These are phyloP conservation scores for Aphanomyces stellatus DNA, from an alignment of 352 stramenopile genomes.

Conservation along the genomic window DNA sequence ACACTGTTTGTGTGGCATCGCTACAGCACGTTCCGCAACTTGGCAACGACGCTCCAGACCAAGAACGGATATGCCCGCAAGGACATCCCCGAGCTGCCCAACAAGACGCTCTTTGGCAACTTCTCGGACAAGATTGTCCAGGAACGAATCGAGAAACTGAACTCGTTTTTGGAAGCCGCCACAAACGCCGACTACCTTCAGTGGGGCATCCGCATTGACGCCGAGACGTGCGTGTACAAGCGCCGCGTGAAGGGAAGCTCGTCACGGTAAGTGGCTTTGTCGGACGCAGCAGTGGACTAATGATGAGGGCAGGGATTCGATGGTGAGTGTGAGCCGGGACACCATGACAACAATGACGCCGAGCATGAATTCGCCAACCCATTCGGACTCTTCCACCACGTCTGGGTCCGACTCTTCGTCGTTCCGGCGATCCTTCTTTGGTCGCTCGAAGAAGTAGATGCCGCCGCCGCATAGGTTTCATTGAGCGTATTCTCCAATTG, in stretches of 20 bases:
- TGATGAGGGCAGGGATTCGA: not conserved
- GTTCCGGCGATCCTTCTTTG: not conserved
- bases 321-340: not conserved
- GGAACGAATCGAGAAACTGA: slow-evolving; percentile 57
- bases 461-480: too few species aligned
- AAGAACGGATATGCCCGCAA: slow-evolving; percentile 69
- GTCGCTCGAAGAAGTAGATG: not conserved
- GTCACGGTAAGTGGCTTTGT: not conserved
- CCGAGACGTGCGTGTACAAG: slow-evolving; percentile 70
- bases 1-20: slow-evolving; percentile 83
- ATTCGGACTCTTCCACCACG: not conserved
- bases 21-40: slow-evolving; percentile 82
- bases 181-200: slow-evolving; percentile 66
- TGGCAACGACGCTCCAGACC: slow-evolving; percentile 51
- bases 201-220: slow-evolving; percentile 65
- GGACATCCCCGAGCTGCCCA: slow-evolving; percentile 59
- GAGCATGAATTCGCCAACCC: not conserved
- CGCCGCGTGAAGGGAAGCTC: slow-evolving; percentile 23
- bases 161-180: slow-evolving; percentile 59
- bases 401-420: not conserved
- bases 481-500: too few species aligned
- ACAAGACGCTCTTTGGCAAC: slow-evolving; percentile 65
- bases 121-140: slow-evolving; percentile 72
- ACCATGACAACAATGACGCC: not conserved
- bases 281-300: not conserved